Percentiles rank a stretch among this genome's conserved stretches.
These are phyloP conservation scores for Trichomonas vaginalis DNA, from an alignment of 208 protist species.

Conservation along the genomic window DNA sequence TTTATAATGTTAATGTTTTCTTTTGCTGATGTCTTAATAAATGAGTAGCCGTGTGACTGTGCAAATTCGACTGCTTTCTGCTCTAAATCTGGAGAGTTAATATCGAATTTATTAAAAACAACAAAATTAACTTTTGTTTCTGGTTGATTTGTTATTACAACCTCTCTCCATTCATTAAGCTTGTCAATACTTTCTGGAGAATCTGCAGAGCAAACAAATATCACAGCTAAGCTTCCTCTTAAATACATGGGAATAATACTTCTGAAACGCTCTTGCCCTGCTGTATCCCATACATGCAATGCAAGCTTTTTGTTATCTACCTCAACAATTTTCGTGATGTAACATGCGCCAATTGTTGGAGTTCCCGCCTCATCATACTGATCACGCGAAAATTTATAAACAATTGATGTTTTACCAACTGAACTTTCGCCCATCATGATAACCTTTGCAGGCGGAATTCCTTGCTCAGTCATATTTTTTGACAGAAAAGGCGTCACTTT, in stretches of 20 bases:
- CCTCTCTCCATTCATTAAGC: neutral
- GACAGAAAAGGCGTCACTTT: too few relatives aligned
- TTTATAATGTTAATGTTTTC: neutral
- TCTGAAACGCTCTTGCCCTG: neutral
- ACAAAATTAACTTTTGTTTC: neutral
- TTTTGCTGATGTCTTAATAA: neutral
- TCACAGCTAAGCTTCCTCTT: neutral
- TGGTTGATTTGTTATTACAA: neutral
- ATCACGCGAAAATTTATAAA: neutral
- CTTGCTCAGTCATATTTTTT: neutral
- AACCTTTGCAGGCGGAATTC: neutral
- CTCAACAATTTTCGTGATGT: neutral
- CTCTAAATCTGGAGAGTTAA: neutral
- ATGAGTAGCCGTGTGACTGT: neutral
- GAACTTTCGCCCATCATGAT: neutral
- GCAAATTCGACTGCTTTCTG: neutral
- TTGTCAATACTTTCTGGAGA: neutral
- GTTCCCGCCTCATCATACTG: neutral
- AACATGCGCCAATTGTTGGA: neutral
- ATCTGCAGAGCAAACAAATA: neutral
- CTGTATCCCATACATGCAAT: neutral
- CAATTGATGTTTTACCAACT: neutral
- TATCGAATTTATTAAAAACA: neutral
- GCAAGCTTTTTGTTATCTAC: neutral
- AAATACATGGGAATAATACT: neutral